Percentiles rank a stretch among this genome's conserved stretches.
These are phyloP conservation scores for Aspergillus aculeatus DNA, from an alignment of 2,329 filamentous ascomycete species.

Conservation along the genomic window DNA sequence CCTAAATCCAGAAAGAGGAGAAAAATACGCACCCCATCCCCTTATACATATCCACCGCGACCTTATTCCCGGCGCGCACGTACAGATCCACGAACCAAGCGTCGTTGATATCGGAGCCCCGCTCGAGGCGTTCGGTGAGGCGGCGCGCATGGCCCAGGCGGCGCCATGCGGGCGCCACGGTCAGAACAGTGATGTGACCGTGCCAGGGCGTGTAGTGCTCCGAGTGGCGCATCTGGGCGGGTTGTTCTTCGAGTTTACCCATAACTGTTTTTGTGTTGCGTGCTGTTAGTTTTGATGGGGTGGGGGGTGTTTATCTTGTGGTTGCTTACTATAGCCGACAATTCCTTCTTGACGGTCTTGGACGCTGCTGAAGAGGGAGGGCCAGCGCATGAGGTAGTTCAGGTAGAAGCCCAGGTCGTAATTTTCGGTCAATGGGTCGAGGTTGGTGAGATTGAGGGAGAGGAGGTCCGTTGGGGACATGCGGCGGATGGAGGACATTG, in stretches of 20 bases:
- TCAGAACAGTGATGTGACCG: conserved; percentile 94
- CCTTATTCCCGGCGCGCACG: conserved; percentile 81
- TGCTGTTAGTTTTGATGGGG: conserved; percentile 5
- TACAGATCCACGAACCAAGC: conserved; percentile 97
- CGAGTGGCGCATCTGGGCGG: conserved; percentile 69
- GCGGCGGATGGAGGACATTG: conserved; percentile 80
- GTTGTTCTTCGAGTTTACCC: conserved; percentile 91
- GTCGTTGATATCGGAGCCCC: conserved; percentile 75
- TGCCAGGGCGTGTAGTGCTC: conserved; percentile 98
- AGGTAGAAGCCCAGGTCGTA: conserved; percentile 96
- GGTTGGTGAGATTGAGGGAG: conserved; percentile 88
- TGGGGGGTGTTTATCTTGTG: too few relatives aligned
- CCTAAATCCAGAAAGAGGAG: background rate
- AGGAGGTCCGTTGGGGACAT: conserved; percentile 84
- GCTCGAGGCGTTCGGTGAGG: conserved; percentile 76
- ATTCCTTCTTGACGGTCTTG: conserved; percentile 85
- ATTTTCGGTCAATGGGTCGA: conserved; percentile 95
- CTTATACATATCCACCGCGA: conserved; percentile 85
- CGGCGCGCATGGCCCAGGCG: conserved; percentile 83
- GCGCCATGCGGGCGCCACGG: conserved; percentile 81
- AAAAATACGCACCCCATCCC: conserved; percentile 67
- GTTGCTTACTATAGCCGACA: conserved; percentile 81
- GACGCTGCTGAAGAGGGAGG: conserved; percentile 87
- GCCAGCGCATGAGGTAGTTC: conserved; percentile 94
- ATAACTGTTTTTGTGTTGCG: conserved; percentile 63